Evolutionary conservation across 805 yeast species (phyloP).

Genomic region (Lipomyces spencermartinsiae): DNA sequence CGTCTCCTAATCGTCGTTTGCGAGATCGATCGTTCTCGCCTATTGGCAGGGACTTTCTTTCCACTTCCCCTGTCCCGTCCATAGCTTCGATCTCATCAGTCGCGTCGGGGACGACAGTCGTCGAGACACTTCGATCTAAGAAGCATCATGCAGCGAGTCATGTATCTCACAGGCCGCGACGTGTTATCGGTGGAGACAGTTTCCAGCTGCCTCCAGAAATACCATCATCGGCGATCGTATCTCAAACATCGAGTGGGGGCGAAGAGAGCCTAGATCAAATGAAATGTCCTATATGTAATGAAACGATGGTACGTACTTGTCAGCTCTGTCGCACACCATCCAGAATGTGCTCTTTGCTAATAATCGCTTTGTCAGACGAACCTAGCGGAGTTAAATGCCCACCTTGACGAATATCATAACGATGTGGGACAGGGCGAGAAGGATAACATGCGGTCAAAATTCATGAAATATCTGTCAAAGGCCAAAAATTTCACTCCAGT

Average conservation of each 20-base stretch:
- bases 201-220: slow-evolving; percentile 25
- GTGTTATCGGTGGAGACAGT: slow-evolving; percentile 30
- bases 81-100: slow-evolving; percentile 24
- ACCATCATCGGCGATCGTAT: slow-evolving; percentile 3
- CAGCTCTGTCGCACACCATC: background rate
- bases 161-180: slow-evolving; percentile 20
- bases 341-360: background rate
- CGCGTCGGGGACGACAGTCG: slow-evolving; percentile 16
- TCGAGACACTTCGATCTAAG: slow-evolving; percentile 30
- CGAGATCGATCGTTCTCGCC: slow-evolving; percentile 33
- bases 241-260: slow-evolving; percentile 1
- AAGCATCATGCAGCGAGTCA: slow-evolving; percentile 15
- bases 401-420: slow-evolving; percentile 72
- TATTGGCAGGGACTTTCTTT: slow-evolving; percentile 13
- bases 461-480: slow-evolving; percentile 50
- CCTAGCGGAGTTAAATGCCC: slow-evolving; percentile 62
- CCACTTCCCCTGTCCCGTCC: slow-evolving; percentile 29
- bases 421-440: slow-evolving; percentile 43
- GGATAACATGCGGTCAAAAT: slow-evolving; percentile 55
- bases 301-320: slow-evolving; percentile 52
- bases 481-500: slow-evolving; percentile 49
- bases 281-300: slow-evolving; percentile 74
- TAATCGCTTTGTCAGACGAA: background rate
- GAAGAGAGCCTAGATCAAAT: slow-evolving; percentile 16
- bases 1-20: slow-evolving; percentile 18